Base-by-base conservation (phyloP, 805 yeast species). In the Metschnikowia reukaufii region DNA sequence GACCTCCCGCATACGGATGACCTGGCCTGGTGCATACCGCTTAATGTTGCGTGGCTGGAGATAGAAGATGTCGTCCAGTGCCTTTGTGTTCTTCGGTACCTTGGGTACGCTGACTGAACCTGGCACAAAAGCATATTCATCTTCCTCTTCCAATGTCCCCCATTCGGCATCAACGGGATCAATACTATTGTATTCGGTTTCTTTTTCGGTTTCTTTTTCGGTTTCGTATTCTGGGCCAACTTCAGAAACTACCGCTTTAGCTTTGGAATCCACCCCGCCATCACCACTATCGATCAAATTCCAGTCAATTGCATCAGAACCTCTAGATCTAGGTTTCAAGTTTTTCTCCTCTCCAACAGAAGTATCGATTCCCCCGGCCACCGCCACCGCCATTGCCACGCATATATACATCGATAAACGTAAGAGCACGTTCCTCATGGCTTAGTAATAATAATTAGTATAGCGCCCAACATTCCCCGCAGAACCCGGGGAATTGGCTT, bases 51-150 rank as follows among this genome's bases (percentile, higher is more conserved):
- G n/a, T 3, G 55, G 55, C 21, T 33, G 42, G 15, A 12, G 4
- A 31, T 51, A 51, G 44, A 51, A 51, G 13, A 34, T 9, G 32
- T 51, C 55, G n/a, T 43, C 49, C 15, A 45, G 36, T 6, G 54
- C 51, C 27, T 21, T 39, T 13, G 15, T 9, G 38, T 37, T 37
- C n/a, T 44, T 38, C 27, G 47, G 35, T 20, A 44, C 42, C 21
- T 43, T 43, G 12, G 25, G 32, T 13, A 37, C 41, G 5, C 18
- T 29, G n/a, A 3, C 3, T 3, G 32, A 10, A 4, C 16, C 29
- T 5, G 9, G 15, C 15, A 29, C 3, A 17, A 36, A 43, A 29
- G 27, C 31, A 23, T 31, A 36, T 36, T 43, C 47, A 19, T 43
- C 47, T 2, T 30, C 41, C 19, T 37, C 15, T 21, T 37, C 38